Evolutionary conservation across 768 basidiomycete species (phyloP).

Genomic region (Sporobolomyces pararoseus): DNA sequence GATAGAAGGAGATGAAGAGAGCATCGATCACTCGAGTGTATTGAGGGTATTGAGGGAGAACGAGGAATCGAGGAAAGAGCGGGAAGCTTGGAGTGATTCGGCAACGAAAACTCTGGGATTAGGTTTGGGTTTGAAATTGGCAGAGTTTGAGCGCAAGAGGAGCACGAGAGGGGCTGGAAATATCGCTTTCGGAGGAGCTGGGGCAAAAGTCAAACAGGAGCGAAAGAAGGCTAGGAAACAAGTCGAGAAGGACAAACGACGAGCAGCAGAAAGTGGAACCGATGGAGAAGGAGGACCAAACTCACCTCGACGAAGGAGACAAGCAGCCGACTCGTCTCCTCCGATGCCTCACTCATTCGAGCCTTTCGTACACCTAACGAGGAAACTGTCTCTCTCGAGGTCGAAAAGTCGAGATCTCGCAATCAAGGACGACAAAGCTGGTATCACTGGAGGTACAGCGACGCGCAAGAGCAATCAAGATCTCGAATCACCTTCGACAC

Average conservation of each 20-base stretch:
- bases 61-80: slow-evolving; percentile 16
- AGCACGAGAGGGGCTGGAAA: background rate
- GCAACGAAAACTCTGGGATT: slow-evolving; percentile 18
- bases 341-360: slow-evolving; percentile 31
- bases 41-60: slow-evolving; percentile 32
- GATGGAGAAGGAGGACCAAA: background rate
- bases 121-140: slow-evolving; percentile 1
- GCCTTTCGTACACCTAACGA: slow-evolving; percentile 10
- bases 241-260: background rate
- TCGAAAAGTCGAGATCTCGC: slow-evolving; percentile 9
- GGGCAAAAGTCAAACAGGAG: background rate
- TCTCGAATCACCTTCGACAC: background rate
- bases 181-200: slow-evolving; percentile 4
- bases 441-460: background rate
- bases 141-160: background rate
- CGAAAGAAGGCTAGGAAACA: background rate
- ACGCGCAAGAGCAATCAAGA: too few species aligned
- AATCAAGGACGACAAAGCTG: background rate
- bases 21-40: slow-evolving; percentile 17
- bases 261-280: slow-evolving; percentile 25
- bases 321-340: background rate
- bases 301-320: background rate
- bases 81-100: slow-evolving; percentile 27
- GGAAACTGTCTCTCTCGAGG: slow-evolving; percentile 9
- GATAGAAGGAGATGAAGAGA: background rate